These are phyloP conservation scores for Flaveria linearis DNA, from an alignment of 129 eudicot genomes.

Conservation along the genomic window DNA sequence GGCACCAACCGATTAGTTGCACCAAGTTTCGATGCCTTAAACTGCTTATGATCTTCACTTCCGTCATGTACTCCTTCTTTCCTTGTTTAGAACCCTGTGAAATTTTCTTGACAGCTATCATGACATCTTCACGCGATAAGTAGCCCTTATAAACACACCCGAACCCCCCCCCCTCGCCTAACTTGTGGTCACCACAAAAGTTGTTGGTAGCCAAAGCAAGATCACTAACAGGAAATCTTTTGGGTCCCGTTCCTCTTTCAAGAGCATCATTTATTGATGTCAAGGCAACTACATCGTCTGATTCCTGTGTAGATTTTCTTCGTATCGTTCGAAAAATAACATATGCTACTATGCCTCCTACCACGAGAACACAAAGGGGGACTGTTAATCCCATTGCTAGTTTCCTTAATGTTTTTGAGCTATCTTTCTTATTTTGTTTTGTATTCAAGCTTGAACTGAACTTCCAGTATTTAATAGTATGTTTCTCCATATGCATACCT, in stretches of 20 bases:
- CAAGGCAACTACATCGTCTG: slow-evolving; percentile 18
- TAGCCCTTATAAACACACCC: slow-evolving; percentile 34
- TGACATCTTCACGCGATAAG: not conserved
- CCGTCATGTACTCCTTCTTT: slow-evolving; percentile 49
- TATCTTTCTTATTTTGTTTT: not conserved
- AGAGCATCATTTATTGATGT: slow-evolving; percentile 45
- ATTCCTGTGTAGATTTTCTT: not conserved
- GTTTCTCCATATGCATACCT: slow-evolving; percentile 14
- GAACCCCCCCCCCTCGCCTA: slow-evolving; percentile 51
- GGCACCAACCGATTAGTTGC: slow-evolving; percentile 58
- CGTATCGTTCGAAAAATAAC: not conserved
- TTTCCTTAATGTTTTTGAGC: slow-evolving; percentile 2
- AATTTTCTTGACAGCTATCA: slow-evolving; percentile 52
- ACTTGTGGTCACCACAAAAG: slow-evolving; percentile 38
- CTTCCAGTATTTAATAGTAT: slow-evolving; percentile 39
- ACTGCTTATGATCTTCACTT: slow-evolving; percentile 49
- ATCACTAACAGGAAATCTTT: slow-evolving; percentile 34
- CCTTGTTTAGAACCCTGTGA: slow-evolving; percentile 54
- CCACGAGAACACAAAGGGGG: slow-evolving; percentile 5
- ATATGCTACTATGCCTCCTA: slow-evolving; percentile 5
- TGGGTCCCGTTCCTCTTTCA: slow-evolving; percentile 41
- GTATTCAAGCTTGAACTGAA: slow-evolving; percentile 36
- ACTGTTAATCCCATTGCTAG: slow-evolving; percentile 9
- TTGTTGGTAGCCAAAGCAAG: slow-evolving; percentile 43
- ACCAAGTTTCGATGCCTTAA: slow-evolving; percentile 59